Conservation (phyloP, 2,329 filamentous ascomycete species). For the Cordyceps javanica region DNA sequence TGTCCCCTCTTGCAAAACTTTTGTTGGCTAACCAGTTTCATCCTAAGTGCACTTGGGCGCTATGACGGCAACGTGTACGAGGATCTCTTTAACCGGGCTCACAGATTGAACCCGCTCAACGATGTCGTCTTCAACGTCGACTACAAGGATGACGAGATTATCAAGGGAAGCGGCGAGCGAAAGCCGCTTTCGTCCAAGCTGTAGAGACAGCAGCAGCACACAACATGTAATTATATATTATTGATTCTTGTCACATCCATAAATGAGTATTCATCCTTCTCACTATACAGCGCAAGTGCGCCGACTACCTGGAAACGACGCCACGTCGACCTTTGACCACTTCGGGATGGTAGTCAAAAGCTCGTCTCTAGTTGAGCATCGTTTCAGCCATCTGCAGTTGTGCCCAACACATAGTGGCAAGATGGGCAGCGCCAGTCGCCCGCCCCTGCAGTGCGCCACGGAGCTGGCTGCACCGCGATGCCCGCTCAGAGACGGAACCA, state of each 20-base stretch:
- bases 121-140: conserved; percentile 66
- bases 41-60: conserved; percentile 53
- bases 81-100: conserved; percentile 68
- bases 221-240: neutral
- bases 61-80: conserved; percentile 72
- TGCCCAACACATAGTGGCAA: neutral
- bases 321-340: neutral
- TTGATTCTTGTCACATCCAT: neutral
- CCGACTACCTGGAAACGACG: neutral
- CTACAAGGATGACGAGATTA: conserved; percentile 37
- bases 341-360: neutral
- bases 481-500: neutral
- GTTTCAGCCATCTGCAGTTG: neutral
- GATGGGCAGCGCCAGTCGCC: neutral
- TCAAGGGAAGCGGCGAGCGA: conserved; percentile 10
- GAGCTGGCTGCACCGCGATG: neutral
- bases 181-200: conserved; percentile 5
- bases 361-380: neutral
- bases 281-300: neutral
- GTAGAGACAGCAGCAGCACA: neutral
- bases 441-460: neutral
- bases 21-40: neutral
- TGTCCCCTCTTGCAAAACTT: neutral
- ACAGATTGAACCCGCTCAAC: conserved; percentile 68
- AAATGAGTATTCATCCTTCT: neutral